Evolutionary conservation across 306 rosid genomes (phyloP).

Genomic region (Spatholobus suberectus): DNA sequence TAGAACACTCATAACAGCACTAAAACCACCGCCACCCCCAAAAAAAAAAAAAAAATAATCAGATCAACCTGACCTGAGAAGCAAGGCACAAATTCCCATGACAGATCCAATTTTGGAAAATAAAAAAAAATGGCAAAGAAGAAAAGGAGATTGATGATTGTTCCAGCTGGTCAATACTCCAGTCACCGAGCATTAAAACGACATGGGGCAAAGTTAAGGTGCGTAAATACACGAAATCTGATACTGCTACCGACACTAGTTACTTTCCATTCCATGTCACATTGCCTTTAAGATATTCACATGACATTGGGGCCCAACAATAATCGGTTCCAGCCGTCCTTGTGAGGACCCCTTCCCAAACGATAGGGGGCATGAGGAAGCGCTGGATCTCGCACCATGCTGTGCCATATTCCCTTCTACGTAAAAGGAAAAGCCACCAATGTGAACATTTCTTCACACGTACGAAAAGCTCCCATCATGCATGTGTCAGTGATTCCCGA

Average conservation of each 20-base stretch:
- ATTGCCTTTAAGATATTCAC: constrained; percentile 54
- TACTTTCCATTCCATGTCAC: constrained; percentile 49
- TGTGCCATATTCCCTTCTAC: constrained; percentile 32
- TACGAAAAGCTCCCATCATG: constrained; percentile 60
- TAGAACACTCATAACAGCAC: constrained; percentile 19
- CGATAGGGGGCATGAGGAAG: constrained; percentile 33
- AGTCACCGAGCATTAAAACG: constrained; percentile 40
- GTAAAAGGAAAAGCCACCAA: constrained; percentile 38
- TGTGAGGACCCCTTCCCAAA: constrained; percentile 34
- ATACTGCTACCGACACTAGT: constrained; percentile 63
- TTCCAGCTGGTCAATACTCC: constrained; percentile 46
- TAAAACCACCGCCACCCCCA: neutral
- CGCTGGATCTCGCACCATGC: constrained; percentile 51
- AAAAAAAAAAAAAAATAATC: no score
- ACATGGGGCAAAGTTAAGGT: constrained; percentile 31
- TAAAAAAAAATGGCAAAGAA: neutral
- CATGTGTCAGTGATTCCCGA: constrained; percentile 43
- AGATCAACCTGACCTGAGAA: constrained; percentile 29
- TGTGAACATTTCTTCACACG: constrained; percentile 55
- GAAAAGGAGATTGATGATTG: constrained; percentile 20
- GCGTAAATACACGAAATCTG: constrained; percentile 51
- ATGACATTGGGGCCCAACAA: constrained; percentile 64
- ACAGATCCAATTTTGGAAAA: constrained; percentile 49
- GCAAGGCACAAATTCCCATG: constrained; percentile 32
- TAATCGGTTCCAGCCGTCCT: constrained; percentile 29